A percentile compares a stretch with the other conserved stretches of the same genome.
Conservation (phyloP, 306 rosid genomes). For the Acacia crassicarpa region DNA sequence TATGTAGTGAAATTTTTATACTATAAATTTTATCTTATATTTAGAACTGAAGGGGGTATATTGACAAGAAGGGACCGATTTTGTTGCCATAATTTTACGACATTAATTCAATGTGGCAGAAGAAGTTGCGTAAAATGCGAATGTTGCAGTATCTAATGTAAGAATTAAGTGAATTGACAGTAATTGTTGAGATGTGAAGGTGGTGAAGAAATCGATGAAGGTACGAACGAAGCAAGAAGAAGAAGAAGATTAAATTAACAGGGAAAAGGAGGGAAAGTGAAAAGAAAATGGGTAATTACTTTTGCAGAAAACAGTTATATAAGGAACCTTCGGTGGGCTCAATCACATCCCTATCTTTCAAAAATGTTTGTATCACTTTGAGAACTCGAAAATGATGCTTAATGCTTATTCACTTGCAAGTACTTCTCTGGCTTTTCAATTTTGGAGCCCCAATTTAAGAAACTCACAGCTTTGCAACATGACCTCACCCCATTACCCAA, state of each 20-base stretch:
- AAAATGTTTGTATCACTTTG: conserved; percentile 40
- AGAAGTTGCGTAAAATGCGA: conserved; percentile 4
- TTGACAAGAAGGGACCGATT: background rate
- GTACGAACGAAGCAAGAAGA: background rate
- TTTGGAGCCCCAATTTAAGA: conserved; percentile 27
- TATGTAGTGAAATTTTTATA: too few relatives aligned
- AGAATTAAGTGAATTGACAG: too few relatives aligned
- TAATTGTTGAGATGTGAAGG: background rate
- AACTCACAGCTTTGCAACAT: conserved; percentile 16
- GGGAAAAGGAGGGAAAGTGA: background rate
- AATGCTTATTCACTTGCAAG: conserved; percentile 19
- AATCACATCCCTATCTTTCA: conserved; percentile 29
- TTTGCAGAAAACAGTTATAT: conserved; percentile 29
- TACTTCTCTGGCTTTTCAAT: conserved; percentile 21
- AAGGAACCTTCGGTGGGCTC: conserved; percentile 37
- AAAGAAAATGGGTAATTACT: conserved; percentile 22
- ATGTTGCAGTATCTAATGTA: background rate
- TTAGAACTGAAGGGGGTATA: too few relatives aligned
- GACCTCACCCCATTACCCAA: background rate
- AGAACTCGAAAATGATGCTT: conserved; percentile 45
- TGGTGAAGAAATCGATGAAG: conserved; percentile 3
- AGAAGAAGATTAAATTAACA: background rate
- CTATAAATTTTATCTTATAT: too few relatives aligned
- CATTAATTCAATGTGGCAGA: background rate
- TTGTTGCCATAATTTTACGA: background rate